Evolutionary conservation across 2,329 filamentous ascomycete species (phyloP).

Genomic region (Alternaria triticimaculans): DNA sequence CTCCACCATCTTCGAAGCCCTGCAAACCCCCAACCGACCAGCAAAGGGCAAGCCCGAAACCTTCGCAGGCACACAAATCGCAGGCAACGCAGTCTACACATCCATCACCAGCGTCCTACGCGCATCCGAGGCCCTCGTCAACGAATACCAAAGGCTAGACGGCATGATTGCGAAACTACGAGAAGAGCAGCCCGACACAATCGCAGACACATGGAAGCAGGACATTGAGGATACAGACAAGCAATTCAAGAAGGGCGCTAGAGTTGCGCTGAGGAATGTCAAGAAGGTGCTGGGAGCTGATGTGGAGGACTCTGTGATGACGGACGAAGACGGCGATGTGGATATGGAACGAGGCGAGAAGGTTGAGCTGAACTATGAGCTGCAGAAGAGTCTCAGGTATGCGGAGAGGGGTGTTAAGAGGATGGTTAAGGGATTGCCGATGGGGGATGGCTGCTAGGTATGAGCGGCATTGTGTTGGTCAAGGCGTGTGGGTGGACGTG

Average conservation of each 20-base stretch:
- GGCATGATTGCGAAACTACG: conserved; percentile 23
- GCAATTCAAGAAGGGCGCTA: conserved; percentile 34
- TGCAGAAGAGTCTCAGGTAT: conserved; percentile 33
- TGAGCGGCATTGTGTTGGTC: not conserved
- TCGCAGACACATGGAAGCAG: conserved; percentile 30
- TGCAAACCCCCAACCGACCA: conserved; percentile 19
- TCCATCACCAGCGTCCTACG: conserved; percentile 18
- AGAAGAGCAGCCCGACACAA: conserved; percentile 18
- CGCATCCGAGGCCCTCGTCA: conserved; percentile 25
- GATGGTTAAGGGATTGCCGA: conserved; percentile 41
- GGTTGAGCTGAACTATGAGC: conserved; percentile 25
- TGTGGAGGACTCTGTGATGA: conserved; percentile 5
- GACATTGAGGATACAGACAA: conserved; percentile 32
- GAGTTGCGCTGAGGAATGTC: conserved; percentile 36
- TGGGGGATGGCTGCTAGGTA: conserved; percentile 4
- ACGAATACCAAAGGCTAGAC: conserved; percentile 35
- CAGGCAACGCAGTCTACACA: conserved; percentile 21
- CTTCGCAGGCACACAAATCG: conserved; percentile 22
- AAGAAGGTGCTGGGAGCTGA: conserved; percentile 35
- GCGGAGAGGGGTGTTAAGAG: conserved; percentile 42
- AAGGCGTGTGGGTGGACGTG: not conserved
- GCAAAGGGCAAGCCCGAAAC: conserved; percentile 3
- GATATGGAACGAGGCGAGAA: conserved; percentile 11
- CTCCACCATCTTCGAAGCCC: conserved; percentile 22
- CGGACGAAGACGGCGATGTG: conserved; percentile 5